A percentile compares a stretch with the other conserved stretches of the same genome.
phyloP scores from a whole-genome alignment of 1,284 basidiomycete genomes.

The Mycena sp. region DNA sequence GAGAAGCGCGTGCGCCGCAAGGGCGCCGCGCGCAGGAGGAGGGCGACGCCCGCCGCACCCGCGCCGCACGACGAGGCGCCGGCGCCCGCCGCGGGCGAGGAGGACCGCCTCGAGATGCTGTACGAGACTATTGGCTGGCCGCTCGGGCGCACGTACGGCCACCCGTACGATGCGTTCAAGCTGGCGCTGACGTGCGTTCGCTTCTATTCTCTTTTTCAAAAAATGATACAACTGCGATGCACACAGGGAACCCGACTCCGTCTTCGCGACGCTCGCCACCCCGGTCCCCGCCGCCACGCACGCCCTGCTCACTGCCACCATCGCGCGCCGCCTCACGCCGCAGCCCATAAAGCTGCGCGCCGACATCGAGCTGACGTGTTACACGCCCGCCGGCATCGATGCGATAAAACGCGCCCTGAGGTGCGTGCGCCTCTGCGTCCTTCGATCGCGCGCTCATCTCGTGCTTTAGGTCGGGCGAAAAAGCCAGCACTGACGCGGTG shows the following conservation, averaged over 20 bases:
- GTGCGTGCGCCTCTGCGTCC: no score
- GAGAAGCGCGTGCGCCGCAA: slow-evolving; percentile 58
- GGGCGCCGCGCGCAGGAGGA: slow-evolving; percentile 53
- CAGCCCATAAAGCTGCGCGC: slow-evolving; percentile 99
- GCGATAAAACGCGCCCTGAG: slow-evolving; percentile 98
- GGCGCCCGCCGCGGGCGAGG: slow-evolving; percentile 63
- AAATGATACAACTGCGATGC: slow-evolving; percentile 1
- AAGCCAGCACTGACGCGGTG: slow-evolving; percentile 87
- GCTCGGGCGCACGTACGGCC: slow-evolving; percentile 91
- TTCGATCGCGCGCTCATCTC: no score
- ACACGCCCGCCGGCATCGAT: slow-evolving; percentile 97
- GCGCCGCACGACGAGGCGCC: slow-evolving; percentile 48
- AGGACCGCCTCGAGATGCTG: slow-evolving; percentile 81
- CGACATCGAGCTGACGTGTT: slow-evolving; percentile 98
- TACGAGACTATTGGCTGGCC: slow-evolving; percentile 97
- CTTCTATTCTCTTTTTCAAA: slow-evolving; percentile 8
- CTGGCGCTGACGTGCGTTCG: slow-evolving; percentile 86
- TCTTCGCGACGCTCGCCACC: slow-evolving; percentile 79
- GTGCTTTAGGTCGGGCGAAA: no score
- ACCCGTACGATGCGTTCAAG: slow-evolving; percentile 99
- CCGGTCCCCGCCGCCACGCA: slow-evolving; percentile 71
- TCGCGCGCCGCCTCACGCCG: slow-evolving; percentile 94
- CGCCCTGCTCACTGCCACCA: slow-evolving; percentile 82
- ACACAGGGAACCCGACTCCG: slow-evolving; percentile 86
- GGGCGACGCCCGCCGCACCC: slow-evolving; percentile 53